Percentiles rank a stretch among this genome's conserved stretches.
These are phyloP conservation scores for Cenchrus fungigraminus DNA, from an alignment of 176 grass and related monocot genomes.

Conservation along the genomic window DNA sequence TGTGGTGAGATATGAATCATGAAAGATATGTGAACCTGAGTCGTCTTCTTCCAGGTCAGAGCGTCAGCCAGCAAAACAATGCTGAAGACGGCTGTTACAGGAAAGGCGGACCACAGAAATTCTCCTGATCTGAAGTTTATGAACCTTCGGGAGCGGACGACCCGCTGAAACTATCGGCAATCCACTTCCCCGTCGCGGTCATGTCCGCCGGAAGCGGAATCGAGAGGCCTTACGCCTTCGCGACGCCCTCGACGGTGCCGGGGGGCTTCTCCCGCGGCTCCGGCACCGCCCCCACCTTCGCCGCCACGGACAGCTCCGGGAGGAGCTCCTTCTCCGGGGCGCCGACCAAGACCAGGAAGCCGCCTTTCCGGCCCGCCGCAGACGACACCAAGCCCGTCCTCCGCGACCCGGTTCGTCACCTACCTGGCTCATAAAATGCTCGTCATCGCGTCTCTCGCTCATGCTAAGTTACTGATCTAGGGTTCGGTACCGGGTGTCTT, in stretches of 20 bases:
- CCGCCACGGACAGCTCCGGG: neutral
- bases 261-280: constrained; percentile 14
- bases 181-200: neutral
- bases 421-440: neutral
- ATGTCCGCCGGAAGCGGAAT: constrained; percentile 35
- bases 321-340: neutral
- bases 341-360: constrained; percentile 45
- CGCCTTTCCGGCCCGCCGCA: constrained; percentile 57
- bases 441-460: neutral
- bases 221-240: constrained; percentile 12
- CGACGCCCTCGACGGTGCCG: neutral
- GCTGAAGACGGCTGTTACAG: neutral
- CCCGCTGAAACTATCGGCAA: neutral
- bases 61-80: too few species aligned
- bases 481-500: neutral
- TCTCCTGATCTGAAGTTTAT: neutral
- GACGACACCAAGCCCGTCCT: constrained; percentile 80
- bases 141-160: too few species aligned
- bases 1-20: neutral
- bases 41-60: neutral
- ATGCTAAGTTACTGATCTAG: neutral
- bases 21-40: neutral
- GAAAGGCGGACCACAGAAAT: neutral
- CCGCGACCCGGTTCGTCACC: constrained; percentile 61
- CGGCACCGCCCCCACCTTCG: constrained; percentile 3